Base-by-base conservation (phyloP, 208 protist species). In the Leishmania major region DNA sequence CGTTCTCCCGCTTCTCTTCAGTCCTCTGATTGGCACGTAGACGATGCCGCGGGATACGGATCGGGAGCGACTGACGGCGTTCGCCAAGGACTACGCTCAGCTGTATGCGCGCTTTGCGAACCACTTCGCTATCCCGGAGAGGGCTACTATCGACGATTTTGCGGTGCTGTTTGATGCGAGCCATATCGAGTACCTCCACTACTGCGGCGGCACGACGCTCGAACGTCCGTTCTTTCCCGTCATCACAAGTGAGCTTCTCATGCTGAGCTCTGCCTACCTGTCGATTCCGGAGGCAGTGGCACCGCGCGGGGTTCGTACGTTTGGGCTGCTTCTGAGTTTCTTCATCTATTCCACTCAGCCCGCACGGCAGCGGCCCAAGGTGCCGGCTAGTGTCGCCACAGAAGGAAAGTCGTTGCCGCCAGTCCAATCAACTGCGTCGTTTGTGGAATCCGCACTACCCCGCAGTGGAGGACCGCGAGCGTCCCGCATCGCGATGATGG, bases 291-390 rank as follows among this genome's bases (percentile, higher is more conserved):
- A 71, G 17, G 87, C 82, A 17, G 76, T 87, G 37, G 84, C 78
- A n/a, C 67, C 49, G 2, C 88, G 91, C 1, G 81, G 86, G 8
- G 87, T 84, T 35, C 94, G 86, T 28, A 85, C 81, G 15, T 97
- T 97, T 85, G 92, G 87, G 5, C 55, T 97, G 15, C 86, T 95
- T 67, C 76, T 95, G 35, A 62, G 78, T 3, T 94, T 93, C 62
- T 91, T 93, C 49, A 51, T 96, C 15, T 94, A 90, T 79, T 31
- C 83, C 80, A 96, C 92, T 11, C 94, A 97, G 85, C 94, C 90
- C 1, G 66, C 73, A 25, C 78, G 78, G 7, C 78, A 43, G 40
- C 78, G 45, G 10, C 47, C 25, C 55, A 28, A 47, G 8, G 77
- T 25, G 35, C 13, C 19, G n/a, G 47, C 37, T 53, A 72, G 8